Evolutionary conservation across 768 basidiomycete genomes (phyloP).

Genomic region (Pholiota molesta): DNA sequence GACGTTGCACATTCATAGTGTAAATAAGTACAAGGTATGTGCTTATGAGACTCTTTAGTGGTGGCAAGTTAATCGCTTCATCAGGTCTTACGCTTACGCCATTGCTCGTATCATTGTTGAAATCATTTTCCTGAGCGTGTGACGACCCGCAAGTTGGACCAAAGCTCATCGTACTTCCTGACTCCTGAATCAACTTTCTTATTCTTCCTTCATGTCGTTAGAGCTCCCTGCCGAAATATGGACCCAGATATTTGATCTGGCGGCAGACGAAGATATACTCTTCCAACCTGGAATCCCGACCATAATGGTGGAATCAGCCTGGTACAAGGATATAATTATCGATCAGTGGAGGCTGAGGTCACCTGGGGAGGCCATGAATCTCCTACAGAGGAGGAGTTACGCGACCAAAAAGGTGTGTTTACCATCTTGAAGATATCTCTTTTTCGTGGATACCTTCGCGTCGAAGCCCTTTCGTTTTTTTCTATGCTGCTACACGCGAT

Average conservation of each 20-base stretch:
- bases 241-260: slow-evolving; percentile 70
- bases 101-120: too few relatives aligned
- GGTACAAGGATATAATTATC: slow-evolving; percentile 52
- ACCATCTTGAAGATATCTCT: background rate
- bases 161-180: background rate
- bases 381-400: slow-evolving; percentile 63
- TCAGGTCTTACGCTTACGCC: too few relatives aligned
- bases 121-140: background rate
- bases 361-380: slow-evolving; percentile 59
- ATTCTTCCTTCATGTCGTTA: slow-evolving; percentile 1
- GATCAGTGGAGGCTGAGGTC: slow-evolving; percentile 61
- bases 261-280: slow-evolving; percentile 71
- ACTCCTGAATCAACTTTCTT: background rate
- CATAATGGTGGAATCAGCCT: slow-evolving; percentile 63
- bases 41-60: too few relatives aligned
- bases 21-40: too few relatives aligned
- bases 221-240: slow-evolving; percentile 72
- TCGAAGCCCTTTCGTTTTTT: background rate
- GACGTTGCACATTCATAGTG: too few relatives aligned
- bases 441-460: too few relatives aligned
- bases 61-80: too few relatives aligned
- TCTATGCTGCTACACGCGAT: background rate
- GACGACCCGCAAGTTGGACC: background rate
- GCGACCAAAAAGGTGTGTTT: slow-evolving; percentile 64
- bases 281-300: slow-evolving; percentile 65